Conservation (phyloP, 164 flowering plant genomes). For the Paratinospora sagittata region DNA sequence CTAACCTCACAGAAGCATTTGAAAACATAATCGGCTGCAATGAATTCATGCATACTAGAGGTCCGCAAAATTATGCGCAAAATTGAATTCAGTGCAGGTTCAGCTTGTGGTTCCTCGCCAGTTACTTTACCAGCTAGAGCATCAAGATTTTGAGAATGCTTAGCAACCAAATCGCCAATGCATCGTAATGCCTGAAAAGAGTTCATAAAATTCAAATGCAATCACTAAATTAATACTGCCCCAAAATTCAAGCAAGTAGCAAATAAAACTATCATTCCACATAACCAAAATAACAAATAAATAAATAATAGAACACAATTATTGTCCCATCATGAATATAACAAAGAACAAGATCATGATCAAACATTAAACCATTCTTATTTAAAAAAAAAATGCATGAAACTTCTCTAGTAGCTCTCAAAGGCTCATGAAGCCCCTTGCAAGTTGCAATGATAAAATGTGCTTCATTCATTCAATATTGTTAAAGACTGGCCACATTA, state of each 20-base stretch:
- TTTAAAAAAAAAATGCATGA: neutral
- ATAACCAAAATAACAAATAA: neutral
- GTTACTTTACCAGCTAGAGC: slow-evolving; percentile 65
- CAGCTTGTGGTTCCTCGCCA: slow-evolving; percentile 77
- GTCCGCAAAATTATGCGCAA: slow-evolving; percentile 77
- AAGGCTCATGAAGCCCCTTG: no score
- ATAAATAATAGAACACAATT: neutral
- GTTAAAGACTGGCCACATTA: no score
- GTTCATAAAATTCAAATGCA: neutral
- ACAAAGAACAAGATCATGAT: neutral
- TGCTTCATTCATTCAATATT: neutral
- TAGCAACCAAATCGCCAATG: slow-evolving; percentile 73
- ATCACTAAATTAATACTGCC: neutral
- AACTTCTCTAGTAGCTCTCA: no score
- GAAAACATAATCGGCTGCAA: slow-evolving; percentile 84
- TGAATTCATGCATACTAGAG: slow-evolving; percentile 65
- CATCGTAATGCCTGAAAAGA: slow-evolving; percentile 67
- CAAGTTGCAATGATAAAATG: neutral
- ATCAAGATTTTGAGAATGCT: slow-evolving; percentile 65
- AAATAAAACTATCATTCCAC: slow-evolving; percentile 3
- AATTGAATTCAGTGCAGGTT: slow-evolving; percentile 81
- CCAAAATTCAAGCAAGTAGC: neutral
- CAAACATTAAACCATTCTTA: neutral
- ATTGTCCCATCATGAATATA: neutral
- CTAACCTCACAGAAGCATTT: slow-evolving; percentile 87